Conservation (phyloP, 2,329 filamentous ascomycete species). For the Fusarium papillatum region DNA sequence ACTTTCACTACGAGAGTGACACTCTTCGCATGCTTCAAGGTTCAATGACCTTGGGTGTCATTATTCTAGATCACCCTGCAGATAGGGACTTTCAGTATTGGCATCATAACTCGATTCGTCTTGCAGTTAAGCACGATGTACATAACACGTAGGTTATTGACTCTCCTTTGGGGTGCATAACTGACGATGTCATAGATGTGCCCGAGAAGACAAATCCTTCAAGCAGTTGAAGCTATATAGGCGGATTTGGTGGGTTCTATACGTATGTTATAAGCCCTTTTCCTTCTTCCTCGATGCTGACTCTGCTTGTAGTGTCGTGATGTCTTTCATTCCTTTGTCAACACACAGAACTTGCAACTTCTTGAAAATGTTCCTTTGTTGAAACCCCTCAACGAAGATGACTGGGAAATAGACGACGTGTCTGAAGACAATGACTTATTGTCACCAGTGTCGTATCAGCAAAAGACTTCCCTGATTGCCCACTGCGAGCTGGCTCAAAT, state of each 20-base stretch:
- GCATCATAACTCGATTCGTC: constrained; percentile 32
- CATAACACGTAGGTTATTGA: constrained; percentile 3
- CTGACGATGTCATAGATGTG: neutral
- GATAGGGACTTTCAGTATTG: constrained; percentile 37
- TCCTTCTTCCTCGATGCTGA: fast-evolving
- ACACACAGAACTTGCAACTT: constrained; percentile 13
- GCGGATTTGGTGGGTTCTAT: constrained; percentile 34
- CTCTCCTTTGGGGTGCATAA: fast-evolving
- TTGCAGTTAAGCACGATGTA: constrained; percentile 15
- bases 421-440: neutral
- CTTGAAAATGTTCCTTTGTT: neutral
- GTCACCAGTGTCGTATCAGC: neutral
- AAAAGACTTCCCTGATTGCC: constrained; percentile 15
- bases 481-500: constrained; percentile 27
- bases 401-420: constrained; percentile 27
- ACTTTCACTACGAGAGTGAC: constrained; percentile 27
- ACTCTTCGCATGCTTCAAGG: constrained; percentile 25
- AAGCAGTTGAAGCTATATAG: constrained; percentile 11
- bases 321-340: constrained; percentile 26
- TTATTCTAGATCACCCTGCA: constrained; percentile 24
- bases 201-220: neutral
- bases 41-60: constrained; percentile 14
- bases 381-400: neutral
- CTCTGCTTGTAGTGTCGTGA: constrained; percentile 7
- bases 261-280: constrained; percentile 9